Percentiles rank a stretch among this genome's conserved stretches.
Conservation (phyloP, 768 basidiomycete genomes). For the Suillus lakei region DNA sequence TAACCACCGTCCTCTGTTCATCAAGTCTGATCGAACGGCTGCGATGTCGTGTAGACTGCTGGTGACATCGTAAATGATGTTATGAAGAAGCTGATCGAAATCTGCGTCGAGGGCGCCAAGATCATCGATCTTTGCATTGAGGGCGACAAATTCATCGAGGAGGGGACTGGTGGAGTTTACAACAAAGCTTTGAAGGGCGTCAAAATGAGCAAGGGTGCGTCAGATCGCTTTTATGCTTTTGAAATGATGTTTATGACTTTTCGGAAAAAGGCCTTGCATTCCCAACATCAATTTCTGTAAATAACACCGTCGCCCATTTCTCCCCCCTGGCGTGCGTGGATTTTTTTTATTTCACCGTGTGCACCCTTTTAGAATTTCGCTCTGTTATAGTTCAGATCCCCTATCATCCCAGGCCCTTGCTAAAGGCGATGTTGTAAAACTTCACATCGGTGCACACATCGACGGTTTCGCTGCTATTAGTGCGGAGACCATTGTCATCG, state of each 20-base stretch:
- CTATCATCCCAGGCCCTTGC: constrained; percentile 69
- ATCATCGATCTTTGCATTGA: constrained; percentile 89
- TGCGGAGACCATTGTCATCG: constrained; percentile 92
- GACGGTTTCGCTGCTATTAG: constrained; percentile 94
- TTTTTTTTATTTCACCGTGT: constrained; percentile 1
- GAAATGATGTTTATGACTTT: background rate
- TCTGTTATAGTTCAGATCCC: constrained; percentile 66
- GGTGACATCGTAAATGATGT: constrained; percentile 89
- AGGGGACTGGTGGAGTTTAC: constrained; percentile 83
- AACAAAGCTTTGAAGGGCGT: constrained; percentile 90
- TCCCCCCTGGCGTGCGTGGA: constrained; percentile 87
- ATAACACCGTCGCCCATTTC: constrained; percentile 95
- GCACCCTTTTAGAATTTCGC: constrained; percentile 4
- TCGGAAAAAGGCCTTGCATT: constrained; percentile 79
- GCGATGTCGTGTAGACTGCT: constrained; percentile 60
- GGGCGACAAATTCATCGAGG: constrained; percentile 92
- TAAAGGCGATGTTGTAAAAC: constrained; percentile 92
- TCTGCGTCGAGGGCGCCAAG: constrained; percentile 81
- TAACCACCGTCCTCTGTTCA: constrained; percentile 6
- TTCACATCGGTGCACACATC: constrained; percentile 96
- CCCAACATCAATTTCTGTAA: constrained; percentile 92
- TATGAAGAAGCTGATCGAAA: constrained; percentile 81
- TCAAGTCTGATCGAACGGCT: background rate
- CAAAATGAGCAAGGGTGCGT: constrained; percentile 84
- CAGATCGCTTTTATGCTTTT: background rate